These are phyloP conservation scores for Capsella bursapastoris DNA, from an alignment of 345 rosid genomes.

Conservation along the genomic window DNA sequence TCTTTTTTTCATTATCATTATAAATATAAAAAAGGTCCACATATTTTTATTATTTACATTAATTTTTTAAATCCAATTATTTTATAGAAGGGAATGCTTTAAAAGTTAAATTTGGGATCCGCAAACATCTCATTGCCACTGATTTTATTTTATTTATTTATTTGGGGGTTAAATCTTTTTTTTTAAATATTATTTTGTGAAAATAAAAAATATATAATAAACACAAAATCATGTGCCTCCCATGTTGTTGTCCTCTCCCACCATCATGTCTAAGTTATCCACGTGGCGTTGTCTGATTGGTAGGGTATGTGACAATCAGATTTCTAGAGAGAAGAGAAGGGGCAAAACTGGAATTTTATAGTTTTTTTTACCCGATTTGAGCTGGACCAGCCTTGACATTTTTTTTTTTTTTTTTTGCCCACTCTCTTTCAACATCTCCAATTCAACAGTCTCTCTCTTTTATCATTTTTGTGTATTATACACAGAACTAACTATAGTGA, in stretches of 20 bases:
- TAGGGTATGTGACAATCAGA: slow-evolving; percentile 38
- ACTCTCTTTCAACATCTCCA: slow-evolving; percentile 33
- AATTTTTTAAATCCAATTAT: not conserved
- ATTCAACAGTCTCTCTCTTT: slow-evolving; percentile 20
- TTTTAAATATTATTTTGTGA: not conserved
- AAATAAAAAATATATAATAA: slow-evolving; percentile 16
- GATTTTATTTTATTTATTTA: slow-evolving; percentile 11
- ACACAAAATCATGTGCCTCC: slow-evolving; percentile 45
- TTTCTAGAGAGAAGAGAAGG: slow-evolving; percentile 9
- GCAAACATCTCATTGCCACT: slow-evolving; percentile 44
- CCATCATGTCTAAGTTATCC: slow-evolving; percentile 35
- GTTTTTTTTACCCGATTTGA: slow-evolving; percentile 43
- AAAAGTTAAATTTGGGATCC: slow-evolving; percentile 45
- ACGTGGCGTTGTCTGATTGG: slow-evolving; percentile 45
- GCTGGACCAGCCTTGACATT: slow-evolving; percentile 56
- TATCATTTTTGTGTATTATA: not conserved
- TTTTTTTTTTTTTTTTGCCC: not conserved
- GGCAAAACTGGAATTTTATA: slow-evolving; percentile 33
- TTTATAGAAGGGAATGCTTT: slow-evolving; percentile 7
- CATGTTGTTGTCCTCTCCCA: slow-evolving; percentile 46
- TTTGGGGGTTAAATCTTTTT: not conserved
- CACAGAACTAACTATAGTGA: slow-evolving; percentile 25
- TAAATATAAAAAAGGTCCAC: slow-evolving; percentile 29
- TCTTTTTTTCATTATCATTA: not conserved
- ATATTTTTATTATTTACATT: slow-evolving; percentile 16